Conservation (phyloP, 1,284 basidiomycete species). For the Moesziomyces globuligerus region DNA sequence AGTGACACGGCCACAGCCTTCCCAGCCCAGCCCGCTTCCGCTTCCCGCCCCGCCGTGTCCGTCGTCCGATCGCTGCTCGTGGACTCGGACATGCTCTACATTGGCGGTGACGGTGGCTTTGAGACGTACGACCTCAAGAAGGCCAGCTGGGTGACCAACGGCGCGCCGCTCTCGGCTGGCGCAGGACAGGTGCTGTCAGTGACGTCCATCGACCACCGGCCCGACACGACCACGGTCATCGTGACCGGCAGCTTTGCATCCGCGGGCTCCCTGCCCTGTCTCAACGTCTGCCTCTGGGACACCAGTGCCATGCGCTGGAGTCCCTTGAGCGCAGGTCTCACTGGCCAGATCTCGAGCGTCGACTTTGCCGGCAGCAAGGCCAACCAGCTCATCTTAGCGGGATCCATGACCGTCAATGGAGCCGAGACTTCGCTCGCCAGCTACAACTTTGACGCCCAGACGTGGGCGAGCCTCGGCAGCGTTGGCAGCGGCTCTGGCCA, state of each 20-base stretch:
- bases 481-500: slow-evolving; percentile 74
- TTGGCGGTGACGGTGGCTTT: slow-evolving; percentile 62
- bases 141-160: slow-evolving; percentile 48
- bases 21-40: slow-evolving; percentile 42
- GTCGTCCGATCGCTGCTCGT: slow-evolving; percentile 72
- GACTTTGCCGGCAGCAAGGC: slow-evolving; percentile 73
- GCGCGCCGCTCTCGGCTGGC: slow-evolving; percentile 41
- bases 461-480: slow-evolving; percentile 74
- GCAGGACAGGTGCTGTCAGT: slow-evolving; percentile 73
- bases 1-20: slow-evolving; percentile 72
- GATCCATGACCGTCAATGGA: slow-evolving; percentile 77
- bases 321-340: slow-evolving; percentile 80
- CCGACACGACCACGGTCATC: slow-evolving; percentile 76
- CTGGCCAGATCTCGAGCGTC: slow-evolving; percentile 82
- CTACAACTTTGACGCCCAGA: slow-evolving; percentile 76
- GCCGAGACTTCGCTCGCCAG: slow-evolving; percentile 76
- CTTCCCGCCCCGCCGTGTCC: slow-evolving; percentile 59
- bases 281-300: slow-evolving; percentile 83
- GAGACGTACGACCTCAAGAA: slow-evolving; percentile 53
- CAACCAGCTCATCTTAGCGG: slow-evolving; percentile 68
- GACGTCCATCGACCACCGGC: slow-evolving; percentile 77
- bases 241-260: slow-evolving; percentile 86
- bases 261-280: slow-evolving; percentile 80
- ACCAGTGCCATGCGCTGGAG: slow-evolving; percentile 79
- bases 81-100: slow-evolving; percentile 55